Percentiles rank a stretch among this genome's conserved stretches.
Conservation (phyloP, 2,329 filamentous ascomycete genomes). For the Alternaria infectoria region DNA sequence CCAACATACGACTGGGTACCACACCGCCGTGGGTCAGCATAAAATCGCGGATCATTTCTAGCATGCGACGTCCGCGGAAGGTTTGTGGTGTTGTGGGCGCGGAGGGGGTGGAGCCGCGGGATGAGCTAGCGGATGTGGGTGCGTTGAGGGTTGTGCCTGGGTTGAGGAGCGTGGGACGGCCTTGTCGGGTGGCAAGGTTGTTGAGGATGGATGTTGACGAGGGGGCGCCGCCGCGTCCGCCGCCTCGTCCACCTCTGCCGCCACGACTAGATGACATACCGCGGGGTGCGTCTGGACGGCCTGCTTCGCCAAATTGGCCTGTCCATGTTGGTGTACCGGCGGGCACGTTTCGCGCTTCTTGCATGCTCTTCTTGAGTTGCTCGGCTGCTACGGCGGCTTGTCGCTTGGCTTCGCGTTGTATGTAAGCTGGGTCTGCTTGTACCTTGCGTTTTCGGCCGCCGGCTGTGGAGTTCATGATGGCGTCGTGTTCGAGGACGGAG, state of each 20-base stretch:
- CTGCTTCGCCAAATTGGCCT: conserved; percentile 78
- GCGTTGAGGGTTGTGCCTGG: conserved; percentile 5
- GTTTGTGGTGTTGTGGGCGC: conserved; percentile 26
- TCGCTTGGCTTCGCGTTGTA: conserved; percentile 80
- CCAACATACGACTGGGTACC: conserved; percentile 81
- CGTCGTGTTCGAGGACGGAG: conserved; percentile 90
- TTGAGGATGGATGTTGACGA: conserved; percentile 52
- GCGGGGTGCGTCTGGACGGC: conserved; percentile 60
- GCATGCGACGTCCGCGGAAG: conserved; percentile 51
- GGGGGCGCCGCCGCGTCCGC: conserved; percentile 48
- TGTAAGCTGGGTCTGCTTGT: conserved; percentile 76
- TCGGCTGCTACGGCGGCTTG: conserved; percentile 79
- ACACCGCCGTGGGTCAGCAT: conserved; percentile 78
- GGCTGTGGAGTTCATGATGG: conserved; percentile 67
- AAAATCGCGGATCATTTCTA: conserved; percentile 73
- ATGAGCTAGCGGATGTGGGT: conserved; percentile 20
- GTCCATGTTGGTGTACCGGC: conserved; percentile 95
- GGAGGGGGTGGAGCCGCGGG: conserved; percentile 38
- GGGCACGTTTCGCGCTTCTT: conserved; percentile 74
- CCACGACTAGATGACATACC: conserved; percentile 51
- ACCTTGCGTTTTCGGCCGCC: conserved; percentile 66
- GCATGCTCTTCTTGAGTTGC: conserved; percentile 74
- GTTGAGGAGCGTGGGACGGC: conserved; percentile 22
- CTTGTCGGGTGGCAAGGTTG: conserved; percentile 52
- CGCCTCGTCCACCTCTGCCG: conserved; percentile 42